A percentile compares a stretch with the other conserved stretches of the same genome.
phyloP scores from a whole-genome alignment of 2,329 filamentous ascomycete species.

The Orbilia blumenaviensis region DNA sequence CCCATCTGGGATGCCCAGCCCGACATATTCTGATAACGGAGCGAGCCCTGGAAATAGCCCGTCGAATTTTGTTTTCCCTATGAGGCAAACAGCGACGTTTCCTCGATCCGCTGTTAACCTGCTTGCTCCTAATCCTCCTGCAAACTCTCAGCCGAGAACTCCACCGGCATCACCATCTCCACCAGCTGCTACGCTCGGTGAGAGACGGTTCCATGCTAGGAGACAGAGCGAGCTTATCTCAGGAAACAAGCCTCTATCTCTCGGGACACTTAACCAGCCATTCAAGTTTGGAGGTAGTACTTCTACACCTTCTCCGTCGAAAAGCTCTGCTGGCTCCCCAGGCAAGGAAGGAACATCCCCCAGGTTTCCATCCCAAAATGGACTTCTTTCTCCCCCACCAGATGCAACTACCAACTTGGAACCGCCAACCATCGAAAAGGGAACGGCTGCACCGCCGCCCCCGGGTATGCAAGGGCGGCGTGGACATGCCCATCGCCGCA shows the following conservation, averaged over 20 bases:
- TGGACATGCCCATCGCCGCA: conserved; percentile 51
- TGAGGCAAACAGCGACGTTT: conserved; percentile 39
- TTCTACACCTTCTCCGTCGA: conserved; percentile 18
- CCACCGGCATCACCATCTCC: conserved; percentile 45
- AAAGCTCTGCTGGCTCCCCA: conserved; percentile 28
- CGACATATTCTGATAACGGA: conserved; percentile 48
- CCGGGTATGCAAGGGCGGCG: conserved; percentile 43
- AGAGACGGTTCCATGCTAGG: conserved; percentile 43
- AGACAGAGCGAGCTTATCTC: conserved; percentile 45
- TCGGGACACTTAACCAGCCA: conserved; percentile 41
- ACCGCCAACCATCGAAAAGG: conserved; percentile 31
- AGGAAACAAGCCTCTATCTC: conserved; percentile 31
- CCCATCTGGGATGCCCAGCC: conserved; percentile 41
- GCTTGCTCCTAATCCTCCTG: conserved; percentile 10
- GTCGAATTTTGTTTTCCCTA: conserved; percentile 42
- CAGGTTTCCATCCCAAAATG: conserved; percentile 41
- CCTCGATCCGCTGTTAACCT: conserved; percentile 34
- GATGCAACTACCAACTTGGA: conserved; percentile 18
- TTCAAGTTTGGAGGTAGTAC: conserved; percentile 41
- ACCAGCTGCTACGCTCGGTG: conserved; percentile 36
- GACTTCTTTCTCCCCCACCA: conserved; percentile 47
- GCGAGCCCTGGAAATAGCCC: conserved; percentile 36
- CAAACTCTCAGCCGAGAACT: conserved; percentile 26
- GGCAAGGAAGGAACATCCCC: conserved; percentile 38
- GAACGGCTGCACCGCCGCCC: conserved; percentile 42